Evolutionary conservation across 2,329 filamentous ascomycete species (phyloP).

Genomic region (Ophiocordyceps unilateralis): DNA sequence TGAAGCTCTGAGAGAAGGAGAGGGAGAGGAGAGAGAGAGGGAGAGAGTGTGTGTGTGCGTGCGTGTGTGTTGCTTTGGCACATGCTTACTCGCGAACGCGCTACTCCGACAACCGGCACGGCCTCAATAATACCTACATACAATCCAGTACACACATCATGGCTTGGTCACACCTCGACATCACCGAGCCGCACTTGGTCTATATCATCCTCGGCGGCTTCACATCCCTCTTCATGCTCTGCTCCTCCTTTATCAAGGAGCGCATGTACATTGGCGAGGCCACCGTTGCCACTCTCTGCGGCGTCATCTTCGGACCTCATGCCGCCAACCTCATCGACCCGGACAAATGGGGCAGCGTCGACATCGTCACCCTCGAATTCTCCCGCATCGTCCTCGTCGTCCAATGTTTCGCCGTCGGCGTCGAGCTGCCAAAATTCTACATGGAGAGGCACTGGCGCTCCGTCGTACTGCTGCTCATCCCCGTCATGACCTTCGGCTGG

Average conservation of each 20-base stretch:
- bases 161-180: constrained; percentile 65
- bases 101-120: too few relatives aligned
- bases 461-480: constrained; percentile 70
- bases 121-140: neutral
- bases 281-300: constrained; percentile 76
- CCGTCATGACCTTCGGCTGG: constrained; percentile 97
- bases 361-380: constrained; percentile 78
- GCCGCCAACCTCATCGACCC: constrained; percentile 69
- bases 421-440: constrained; percentile 82
- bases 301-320: constrained; percentile 77
- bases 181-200: constrained; percentile 92
- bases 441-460: constrained; percentile 98
- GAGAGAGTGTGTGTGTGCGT: too few relatives aligned
- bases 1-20: too few relatives aligned
- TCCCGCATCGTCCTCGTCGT: constrained; percentile 79
- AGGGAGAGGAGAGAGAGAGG: too few relatives aligned
- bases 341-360: constrained; percentile 59
- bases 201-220: constrained; percentile 98
- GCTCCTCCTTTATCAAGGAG: constrained; percentile 96
- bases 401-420: constrained; percentile 81
- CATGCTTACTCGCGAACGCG: too few relatives aligned
- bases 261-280: constrained; percentile 97
- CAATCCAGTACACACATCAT: constrained; percentile 21
- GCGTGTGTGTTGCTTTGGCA: too few relatives aligned
- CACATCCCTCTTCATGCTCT: constrained; percentile 95